These are phyloP conservation scores for Saprolegnia diclina DNA, from an alignment of 352 stramenopile species.

Conservation along the genomic window DNA sequence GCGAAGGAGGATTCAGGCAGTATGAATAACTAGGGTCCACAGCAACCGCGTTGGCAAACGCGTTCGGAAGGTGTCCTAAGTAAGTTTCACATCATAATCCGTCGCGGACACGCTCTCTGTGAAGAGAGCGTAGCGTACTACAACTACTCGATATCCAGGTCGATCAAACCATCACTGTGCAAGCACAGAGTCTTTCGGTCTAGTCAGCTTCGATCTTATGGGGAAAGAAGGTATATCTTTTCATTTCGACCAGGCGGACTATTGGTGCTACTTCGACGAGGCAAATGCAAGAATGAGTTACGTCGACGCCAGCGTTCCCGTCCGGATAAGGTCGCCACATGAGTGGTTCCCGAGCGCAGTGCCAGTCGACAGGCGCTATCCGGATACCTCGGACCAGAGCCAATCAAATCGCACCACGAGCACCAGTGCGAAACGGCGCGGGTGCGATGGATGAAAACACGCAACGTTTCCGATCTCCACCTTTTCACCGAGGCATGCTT, in stretches of 20 bases:
- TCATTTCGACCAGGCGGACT: conserved; percentile 52
- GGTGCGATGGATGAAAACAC: too few species aligned
- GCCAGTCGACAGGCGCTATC: background rate
- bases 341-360: conserved; percentile 9
- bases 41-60: conserved; percentile 43
- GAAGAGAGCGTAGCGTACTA: conserved; percentile 1
- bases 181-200: conserved; percentile 62
- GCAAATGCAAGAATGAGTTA: conserved; percentile 17
- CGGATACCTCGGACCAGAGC: background rate
- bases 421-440: background rate
- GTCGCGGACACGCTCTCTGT: conserved; percentile 27
- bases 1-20: conserved; percentile 55
- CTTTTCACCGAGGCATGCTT: too few species aligned
- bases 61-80: conserved; percentile 83
- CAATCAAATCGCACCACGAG: background rate
- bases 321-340: background rate
- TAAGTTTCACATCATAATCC: conserved; percentile 62
- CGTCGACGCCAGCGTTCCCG: background rate
- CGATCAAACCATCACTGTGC: conserved; percentile 71
- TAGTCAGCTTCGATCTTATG: conserved; percentile 73
- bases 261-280: background rate
- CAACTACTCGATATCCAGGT: conserved; percentile 19
- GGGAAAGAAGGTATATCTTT: conserved; percentile 78
- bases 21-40: conserved; percentile 83
- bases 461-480: too few species aligned